These are phyloP conservation scores for Neurospora sp. DNA, from an alignment of 495 filamentous ascomycete genomes.

Conservation along the genomic window DNA sequence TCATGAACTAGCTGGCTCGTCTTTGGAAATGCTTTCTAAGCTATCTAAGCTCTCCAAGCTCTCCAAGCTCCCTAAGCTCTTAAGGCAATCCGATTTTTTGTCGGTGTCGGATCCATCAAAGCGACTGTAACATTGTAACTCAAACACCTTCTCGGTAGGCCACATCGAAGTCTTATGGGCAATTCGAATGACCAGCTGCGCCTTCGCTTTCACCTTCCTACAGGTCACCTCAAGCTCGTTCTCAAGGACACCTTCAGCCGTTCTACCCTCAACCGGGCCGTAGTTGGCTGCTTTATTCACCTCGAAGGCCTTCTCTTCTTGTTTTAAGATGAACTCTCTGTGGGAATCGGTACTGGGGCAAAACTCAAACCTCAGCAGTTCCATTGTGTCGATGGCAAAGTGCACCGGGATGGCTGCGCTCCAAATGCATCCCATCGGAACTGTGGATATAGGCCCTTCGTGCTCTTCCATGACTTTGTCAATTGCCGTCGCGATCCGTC, in stretches of 20 bases:
- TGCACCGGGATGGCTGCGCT: neutral
- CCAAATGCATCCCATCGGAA: neutral
- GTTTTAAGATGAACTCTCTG: neutral
- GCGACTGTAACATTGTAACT: neutral
- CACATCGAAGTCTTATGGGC: neutral
- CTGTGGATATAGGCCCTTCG: neutral
- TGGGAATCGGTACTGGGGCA: neutral
- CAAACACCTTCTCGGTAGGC: neutral
- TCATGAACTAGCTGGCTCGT: neutral
- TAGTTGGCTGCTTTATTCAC: neutral
- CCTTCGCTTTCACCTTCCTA: neutral
- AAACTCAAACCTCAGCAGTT: neutral
- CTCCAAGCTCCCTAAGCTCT: no score
- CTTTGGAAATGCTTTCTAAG: neutral
- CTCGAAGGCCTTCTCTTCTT: neutral
- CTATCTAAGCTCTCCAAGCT: no score
- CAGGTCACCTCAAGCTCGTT: neutral
- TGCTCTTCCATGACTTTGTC: neutral
- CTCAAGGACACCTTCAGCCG: neutral
- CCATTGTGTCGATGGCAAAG: neutral
- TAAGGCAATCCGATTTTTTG: no score
- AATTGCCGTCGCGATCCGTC: neutral
- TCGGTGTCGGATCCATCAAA: neutral
- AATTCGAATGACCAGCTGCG: neutral
- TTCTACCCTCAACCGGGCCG: neutral